Evolutionary conservation across 345 rosid species (phyloP), one percentile per base, ranked within the genome.

Genomic region (Syzygium oleosum): DNA sequence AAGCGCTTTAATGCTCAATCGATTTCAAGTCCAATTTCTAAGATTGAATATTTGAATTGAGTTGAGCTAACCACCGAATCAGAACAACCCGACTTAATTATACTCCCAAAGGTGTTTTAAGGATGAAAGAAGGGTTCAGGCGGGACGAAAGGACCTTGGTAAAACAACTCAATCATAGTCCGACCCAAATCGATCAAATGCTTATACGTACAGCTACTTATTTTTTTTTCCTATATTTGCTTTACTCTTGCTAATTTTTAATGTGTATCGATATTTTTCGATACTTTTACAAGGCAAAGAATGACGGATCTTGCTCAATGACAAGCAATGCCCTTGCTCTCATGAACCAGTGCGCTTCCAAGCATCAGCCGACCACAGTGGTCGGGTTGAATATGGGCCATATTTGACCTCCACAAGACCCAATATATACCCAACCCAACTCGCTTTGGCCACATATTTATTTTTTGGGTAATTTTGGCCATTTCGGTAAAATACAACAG

Each of bases 331-430:
- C 5, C 59, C 59, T 55, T n/a, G n/a, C n/a, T n/a, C n/a, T n/a
- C n/a, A 55, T 55, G 12, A 55, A 55, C 12, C 27, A 1, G 12
- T 3, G 59, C 12, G 0, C 0, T 55, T 55, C 12, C 1, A 55
- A 55, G 22, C 59, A 43, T 43, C 7, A 7, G 46, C 46, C 46
- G 46, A 43, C 46, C 46, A 43, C 46, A 7, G 46, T 43, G 46
- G 46, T 43, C 7, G 46, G 46, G 46, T 43, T 7, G 7, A 43
- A 43, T 5, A 43, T 43, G 46, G 46, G 7, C 12, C 27, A 55
- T 22, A 3, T 22, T 55, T 0, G 0, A 55, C 5, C 12, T 1
- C 27, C 25, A 55, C 1, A 1, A 0, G 1, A 55, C 12, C 59
- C 2, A 17, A 17, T 12, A 3, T 12, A 51, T 10, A 55, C 12